Evolutionary conservation across 2,329 filamentous ascomycete species (phyloP).

Genomic region (Westerdykella ornata): DNA sequence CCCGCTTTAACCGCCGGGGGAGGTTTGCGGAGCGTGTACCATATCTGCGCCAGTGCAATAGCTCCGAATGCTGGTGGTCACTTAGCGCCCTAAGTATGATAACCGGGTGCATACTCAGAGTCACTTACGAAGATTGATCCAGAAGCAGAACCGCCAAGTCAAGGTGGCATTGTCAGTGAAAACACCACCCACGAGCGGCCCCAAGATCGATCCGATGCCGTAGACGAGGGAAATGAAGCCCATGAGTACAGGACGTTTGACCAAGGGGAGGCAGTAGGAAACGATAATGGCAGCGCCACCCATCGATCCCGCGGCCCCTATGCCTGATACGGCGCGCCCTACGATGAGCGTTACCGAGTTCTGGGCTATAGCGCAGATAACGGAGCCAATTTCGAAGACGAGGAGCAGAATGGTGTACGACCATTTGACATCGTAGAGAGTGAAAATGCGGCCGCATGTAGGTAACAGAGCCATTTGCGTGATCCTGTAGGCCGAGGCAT

Average conservation of each 20-base stretch:
- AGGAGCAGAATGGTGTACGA: slow-evolving; percentile 7
- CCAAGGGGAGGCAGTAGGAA: slow-evolving; percentile 14
- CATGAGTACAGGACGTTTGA: slow-evolving; percentile 34
- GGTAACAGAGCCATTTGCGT: slow-evolving; percentile 21
- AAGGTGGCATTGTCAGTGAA: slow-evolving; percentile 27
- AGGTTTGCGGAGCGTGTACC: slow-evolving; percentile 35
- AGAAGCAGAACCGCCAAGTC: slow-evolving; percentile 31
- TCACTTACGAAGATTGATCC: slow-evolving; percentile 24
- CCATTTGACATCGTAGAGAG: slow-evolving; percentile 40
- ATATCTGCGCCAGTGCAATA: slow-evolving; percentile 12
- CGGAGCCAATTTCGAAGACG: slow-evolving; percentile 46
- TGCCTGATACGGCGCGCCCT: slow-evolving; percentile 4
- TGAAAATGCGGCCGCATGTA: slow-evolving; percentile 37
- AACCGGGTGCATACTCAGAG: not conserved
- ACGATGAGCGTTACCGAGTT: slow-evolving; percentile 2
- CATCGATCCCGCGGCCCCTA: slow-evolving; percentile 2
- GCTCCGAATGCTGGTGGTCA: not conserved
- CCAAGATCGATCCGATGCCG: slow-evolving; percentile 28
- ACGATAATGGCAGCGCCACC: slow-evolving; percentile 6
- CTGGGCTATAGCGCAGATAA: slow-evolving; percentile 42
- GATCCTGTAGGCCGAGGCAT: slow-evolving; percentile 13
- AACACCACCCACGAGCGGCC: slow-evolving; percentile 36
- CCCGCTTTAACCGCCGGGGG: slow-evolving; percentile 18
- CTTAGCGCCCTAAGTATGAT: not conserved
- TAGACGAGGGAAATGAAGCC: slow-evolving; percentile 21